Base-by-base conservation (phyloP, 2,329 filamentous ascomycete genomes). In the Claviceps sp. region DNA sequence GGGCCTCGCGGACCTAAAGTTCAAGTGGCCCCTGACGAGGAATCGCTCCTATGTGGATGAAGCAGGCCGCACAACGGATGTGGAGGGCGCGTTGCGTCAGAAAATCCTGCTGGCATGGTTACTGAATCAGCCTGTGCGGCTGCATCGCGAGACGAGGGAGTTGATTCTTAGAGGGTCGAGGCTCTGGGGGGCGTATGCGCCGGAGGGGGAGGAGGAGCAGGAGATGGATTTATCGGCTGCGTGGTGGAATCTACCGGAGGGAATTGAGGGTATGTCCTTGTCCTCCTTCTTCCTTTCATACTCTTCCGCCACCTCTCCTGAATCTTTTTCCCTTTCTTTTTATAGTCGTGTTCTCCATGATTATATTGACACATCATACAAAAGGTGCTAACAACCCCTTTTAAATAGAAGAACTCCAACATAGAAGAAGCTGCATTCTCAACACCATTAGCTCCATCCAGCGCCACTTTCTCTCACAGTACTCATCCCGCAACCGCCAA, bases 171-270 rank as follows among this genome's bases (percentile, higher is more conserved):
- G 77, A 55, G 85, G 85, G 18, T 87, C 81, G 4, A 66, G 68
- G 47, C 74, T 75, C 55, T 81, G 83, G 82, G 70, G 67, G 42
- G 61, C 66, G 0, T 71, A 70, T 45, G 58, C 64, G 45, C 61
- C 69, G 41, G 60, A 60, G 3, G 66, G 65, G 22, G 54, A 57
- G 13, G 16, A 56, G 1, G 51, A 58, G 14, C 16, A 56, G 1
- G 51, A 58, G 44, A 9, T 30, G 13, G 47, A 16, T 48, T 13
- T 26, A 8, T 52, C 57, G 5, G 74, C 81, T 2, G 69, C 78
- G 13, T 89, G 85, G 85, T 89, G 84, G 83, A 78, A 85, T 61
- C 65, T 90, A 18, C 84, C 84, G 0, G 76, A 81, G 52, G 78
- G 77, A 1, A 64, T 90, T 20, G 86, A 90, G 70, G 69, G 80